phyloP scores from a whole-genome alignment of 2,329 filamentous ascomycete genomes.

The Cytospora chrysosperma region DNA sequence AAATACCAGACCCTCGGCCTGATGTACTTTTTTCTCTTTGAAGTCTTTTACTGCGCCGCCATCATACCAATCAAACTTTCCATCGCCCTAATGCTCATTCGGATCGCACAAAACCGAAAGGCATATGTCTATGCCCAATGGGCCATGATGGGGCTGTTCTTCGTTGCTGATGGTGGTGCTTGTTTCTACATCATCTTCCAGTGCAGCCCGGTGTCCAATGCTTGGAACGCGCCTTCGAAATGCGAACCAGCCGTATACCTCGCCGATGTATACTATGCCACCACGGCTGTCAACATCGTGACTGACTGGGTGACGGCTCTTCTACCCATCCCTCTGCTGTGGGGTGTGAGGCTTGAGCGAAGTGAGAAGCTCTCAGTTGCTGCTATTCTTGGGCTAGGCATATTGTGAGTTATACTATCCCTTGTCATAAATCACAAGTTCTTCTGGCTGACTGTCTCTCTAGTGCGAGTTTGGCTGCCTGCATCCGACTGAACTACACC shows the following conservation, averaged over 20 bases:
- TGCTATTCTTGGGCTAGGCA: conserved; percentile 22
- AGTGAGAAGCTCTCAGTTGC: conserved; percentile 22
- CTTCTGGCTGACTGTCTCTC: background rate
- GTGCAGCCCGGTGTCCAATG: conserved; percentile 19
- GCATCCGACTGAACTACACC: conserved; percentile 22
- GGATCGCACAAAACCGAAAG: conserved; percentile 23
- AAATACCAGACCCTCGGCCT: conserved; percentile 14
- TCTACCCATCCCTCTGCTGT: conserved; percentile 19
- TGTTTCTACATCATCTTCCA: conserved; percentile 23
- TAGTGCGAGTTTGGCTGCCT: conserved; percentile 22
- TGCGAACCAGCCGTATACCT: conserved; percentile 9
- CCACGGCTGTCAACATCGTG: conserved; percentile 19
- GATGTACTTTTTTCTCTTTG: conserved; percentile 24
- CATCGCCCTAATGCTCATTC: conserved; percentile 23
- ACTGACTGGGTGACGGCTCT: conserved; percentile 20
- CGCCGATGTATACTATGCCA: conserved; percentile 19
- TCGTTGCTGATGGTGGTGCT: conserved; percentile 16
- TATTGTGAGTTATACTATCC: conserved; percentile 13
- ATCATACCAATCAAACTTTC: conserved; percentile 23
- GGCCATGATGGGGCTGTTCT: conserved; percentile 23
- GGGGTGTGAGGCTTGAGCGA: conserved; percentile 21
- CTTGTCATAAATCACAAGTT: too few relatives aligned
- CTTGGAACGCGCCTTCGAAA: conserved; percentile 10
- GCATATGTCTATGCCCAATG: conserved; percentile 16
- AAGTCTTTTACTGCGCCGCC: conserved; percentile 23